These are phyloP conservation scores for Cercospora brassicicola DNA, from an alignment of 2,329 filamentous ascomycete genomes.

Conservation along the genomic window DNA sequence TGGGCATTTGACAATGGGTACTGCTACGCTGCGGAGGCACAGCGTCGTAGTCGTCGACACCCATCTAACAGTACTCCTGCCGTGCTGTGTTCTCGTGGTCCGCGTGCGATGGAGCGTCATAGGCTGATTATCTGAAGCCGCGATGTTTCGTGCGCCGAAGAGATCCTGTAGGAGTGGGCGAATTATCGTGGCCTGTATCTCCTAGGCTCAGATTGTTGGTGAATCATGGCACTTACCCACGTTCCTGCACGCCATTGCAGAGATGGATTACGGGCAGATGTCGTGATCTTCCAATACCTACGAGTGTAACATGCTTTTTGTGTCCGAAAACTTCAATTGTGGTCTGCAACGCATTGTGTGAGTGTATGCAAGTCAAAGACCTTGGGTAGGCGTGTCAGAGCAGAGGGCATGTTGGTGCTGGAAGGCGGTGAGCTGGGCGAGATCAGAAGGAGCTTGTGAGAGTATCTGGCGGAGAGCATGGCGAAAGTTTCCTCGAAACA, in stretches of 20 bases:
- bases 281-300: neutral
- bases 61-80: neutral
- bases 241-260: neutral
- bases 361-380: neutral
- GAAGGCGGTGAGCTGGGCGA: neutral
- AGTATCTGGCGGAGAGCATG: neutral
- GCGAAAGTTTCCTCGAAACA: neutral
- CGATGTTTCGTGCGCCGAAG: neutral
- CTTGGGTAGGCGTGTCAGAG: neutral
- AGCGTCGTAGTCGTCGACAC: neutral
- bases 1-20: neutral
- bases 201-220: neutral
- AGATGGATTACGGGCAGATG: neutral
- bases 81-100: neutral
- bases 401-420: neutral
- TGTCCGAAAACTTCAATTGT: neutral
- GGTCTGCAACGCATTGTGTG: neutral
- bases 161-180: neutral
- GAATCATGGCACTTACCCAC: neutral
- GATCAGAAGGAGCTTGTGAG: neutral
- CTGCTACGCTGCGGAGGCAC: neutral
- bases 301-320: neutral
- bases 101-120: neutral
- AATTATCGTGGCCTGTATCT: neutral
- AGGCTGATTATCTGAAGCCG: neutral